Conservation (phyloP, 2,329 filamentous ascomycete species). For the Penicillium brasilianum region DNA sequence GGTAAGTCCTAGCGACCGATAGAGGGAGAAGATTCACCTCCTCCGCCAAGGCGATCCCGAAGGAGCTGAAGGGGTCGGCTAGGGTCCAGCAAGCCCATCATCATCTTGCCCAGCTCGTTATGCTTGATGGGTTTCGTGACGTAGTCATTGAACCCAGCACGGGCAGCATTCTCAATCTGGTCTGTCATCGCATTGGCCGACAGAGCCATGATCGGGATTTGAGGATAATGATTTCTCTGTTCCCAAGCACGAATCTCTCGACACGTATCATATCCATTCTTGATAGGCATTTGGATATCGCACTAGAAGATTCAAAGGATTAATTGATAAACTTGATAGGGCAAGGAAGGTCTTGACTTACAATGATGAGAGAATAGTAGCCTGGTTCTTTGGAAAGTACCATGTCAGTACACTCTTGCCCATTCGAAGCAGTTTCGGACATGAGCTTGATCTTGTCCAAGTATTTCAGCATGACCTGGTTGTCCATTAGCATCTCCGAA, state of each 20-base stretch:
- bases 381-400: conserved; percentile 53
- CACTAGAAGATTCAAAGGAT: conserved; percentile 38
- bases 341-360: conserved; percentile 32
- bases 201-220: conserved; percentile 56
- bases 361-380: conserved; percentile 56
- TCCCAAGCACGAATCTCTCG: conserved; percentile 55
- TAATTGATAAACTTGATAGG: conserved; percentile 1
- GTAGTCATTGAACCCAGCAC: conserved; percentile 56
- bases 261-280: conserved; percentile 56
- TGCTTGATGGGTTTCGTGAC: conserved; percentile 57
- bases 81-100: conserved; percentile 54
- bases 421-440: conserved; percentile 52
- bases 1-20: conserved; percentile 21
- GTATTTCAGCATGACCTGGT: conserved; percentile 55
- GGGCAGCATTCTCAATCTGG: conserved; percentile 53
- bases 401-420: conserved; percentile 55
- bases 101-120: conserved; percentile 55
- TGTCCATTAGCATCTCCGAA: conserved; percentile 22
- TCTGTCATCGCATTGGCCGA: conserved; percentile 58
- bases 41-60: conserved; percentile 44
- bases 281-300: conserved; percentile 57
- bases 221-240: conserved; percentile 50
- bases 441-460: conserved; percentile 54
- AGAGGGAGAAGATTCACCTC: conserved; percentile 19
- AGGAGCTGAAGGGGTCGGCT: conserved; percentile 49